These are phyloP conservation scores for Lentinula boryana DNA, from an alignment of 768 basidiomycete genomes.

Conservation along the genomic window DNA sequence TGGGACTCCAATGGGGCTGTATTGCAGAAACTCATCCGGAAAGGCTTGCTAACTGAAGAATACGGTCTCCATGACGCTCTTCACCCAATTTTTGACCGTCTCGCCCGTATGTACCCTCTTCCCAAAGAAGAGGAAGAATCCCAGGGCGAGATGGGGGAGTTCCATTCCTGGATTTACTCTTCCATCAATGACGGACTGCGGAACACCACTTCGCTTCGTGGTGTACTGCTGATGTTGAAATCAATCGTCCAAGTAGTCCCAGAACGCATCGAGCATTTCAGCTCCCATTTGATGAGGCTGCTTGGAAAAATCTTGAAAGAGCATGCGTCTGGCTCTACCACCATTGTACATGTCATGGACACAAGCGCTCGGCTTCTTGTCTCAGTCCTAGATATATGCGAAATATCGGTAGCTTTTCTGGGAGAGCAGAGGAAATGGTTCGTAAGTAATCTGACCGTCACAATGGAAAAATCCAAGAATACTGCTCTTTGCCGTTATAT, in stretches of 20 bases:
- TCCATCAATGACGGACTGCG: constrained; percentile 77
- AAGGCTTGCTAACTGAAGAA: constrained; percentile 81
- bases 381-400: constrained; percentile 83
- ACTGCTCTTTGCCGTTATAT: constrained; percentile 73
- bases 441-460: constrained; percentile 62
- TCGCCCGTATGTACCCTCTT: constrained; percentile 71
- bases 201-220: constrained; percentile 64
- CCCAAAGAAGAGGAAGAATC: constrained; percentile 78
- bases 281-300: constrained; percentile 70
- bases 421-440: constrained; percentile 84
- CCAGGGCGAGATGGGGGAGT: constrained; percentile 63
- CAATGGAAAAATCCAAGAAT: constrained; percentile 90
- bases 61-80: constrained; percentile 73
- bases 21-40: constrained; percentile 80
- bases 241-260: constrained; percentile 76
- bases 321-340: constrained; percentile 53
- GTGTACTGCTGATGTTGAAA: constrained; percentile 82
- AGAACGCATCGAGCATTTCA: constrained; percentile 79
- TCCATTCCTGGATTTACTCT: constrained; percentile 70
- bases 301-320: constrained; percentile 85
- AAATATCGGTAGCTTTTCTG: constrained; percentile 71
- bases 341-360: constrained; percentile 40
- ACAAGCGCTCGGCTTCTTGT: constrained; percentile 59
- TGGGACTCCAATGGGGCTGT: constrained; percentile 62
- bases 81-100: constrained; percentile 75